phyloP scores from a whole-genome alignment of 805 yeast species.

The Ogataea polymorpha region DNA sequence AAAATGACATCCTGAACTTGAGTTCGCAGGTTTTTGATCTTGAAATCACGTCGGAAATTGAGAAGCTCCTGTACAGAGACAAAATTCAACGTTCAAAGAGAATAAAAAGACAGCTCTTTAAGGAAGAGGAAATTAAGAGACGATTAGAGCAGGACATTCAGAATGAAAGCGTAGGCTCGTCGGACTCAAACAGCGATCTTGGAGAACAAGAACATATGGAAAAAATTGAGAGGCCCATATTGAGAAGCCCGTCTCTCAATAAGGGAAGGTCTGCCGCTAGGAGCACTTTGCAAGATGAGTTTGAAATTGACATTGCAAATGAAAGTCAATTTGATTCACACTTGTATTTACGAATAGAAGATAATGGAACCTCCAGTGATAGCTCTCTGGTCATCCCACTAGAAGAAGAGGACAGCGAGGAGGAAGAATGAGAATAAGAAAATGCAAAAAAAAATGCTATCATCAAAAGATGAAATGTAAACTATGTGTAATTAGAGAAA shows the following conservation, averaged over 20 bases:
- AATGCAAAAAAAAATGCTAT: too few species aligned
- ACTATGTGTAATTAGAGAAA: too few species aligned
- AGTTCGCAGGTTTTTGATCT: slow-evolving; percentile 19
- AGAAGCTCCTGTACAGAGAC: slow-evolving; percentile 23
- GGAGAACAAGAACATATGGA: slow-evolving; percentile 10
- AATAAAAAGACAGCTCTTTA: slow-evolving; percentile 4
- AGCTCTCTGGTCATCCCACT: slow-evolving; percentile 17
- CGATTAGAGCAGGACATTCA: background rate
- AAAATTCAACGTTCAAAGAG: slow-evolving; percentile 14
- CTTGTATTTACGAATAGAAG: slow-evolving; percentile 12
- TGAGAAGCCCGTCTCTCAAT: too few species aligned
- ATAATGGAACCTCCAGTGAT: slow-evolving; percentile 6
- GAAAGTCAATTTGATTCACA: slow-evolving; percentile 16
- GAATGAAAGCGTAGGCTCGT: slow-evolving; percentile 5
- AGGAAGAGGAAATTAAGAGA: too few species aligned
- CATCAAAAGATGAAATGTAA: background rate
- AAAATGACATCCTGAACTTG: slow-evolving; percentile 16
- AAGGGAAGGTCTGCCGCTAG: background rate
- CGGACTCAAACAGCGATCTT: slow-evolving; percentile 1
- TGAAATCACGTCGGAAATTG: slow-evolving; percentile 27
- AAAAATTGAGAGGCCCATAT: slow-evolving; percentile 2
- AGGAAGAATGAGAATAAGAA: too few species aligned
- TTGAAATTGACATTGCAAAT: slow-evolving; percentile 14
- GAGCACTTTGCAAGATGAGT: background rate
- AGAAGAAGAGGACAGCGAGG: slow-evolving; percentile 11